Evolutionary conservation across 306 rosid species (phyloP).

Genomic region (Prunus fruticosa): DNA sequence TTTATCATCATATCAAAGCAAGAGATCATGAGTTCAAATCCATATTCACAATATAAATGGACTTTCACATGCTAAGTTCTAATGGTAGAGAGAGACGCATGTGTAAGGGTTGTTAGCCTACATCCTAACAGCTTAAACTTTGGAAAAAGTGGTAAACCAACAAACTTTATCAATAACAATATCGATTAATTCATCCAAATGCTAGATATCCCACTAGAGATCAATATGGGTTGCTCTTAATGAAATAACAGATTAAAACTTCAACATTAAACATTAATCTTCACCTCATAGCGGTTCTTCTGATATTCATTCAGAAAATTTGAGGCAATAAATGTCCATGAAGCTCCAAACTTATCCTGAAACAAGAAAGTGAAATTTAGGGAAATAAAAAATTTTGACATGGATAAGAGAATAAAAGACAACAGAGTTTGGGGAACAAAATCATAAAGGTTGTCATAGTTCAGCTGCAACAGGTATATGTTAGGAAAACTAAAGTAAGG

Average conservation of each 20-base stretch:
- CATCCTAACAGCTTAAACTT: not conserved
- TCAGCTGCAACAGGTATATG: not conserved
- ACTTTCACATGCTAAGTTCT: not conserved
- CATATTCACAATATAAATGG: not conserved
- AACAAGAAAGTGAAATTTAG: conserved; percentile 20
- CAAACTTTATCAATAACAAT: not conserved
- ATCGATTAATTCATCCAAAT: not conserved
- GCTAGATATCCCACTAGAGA: conserved; percentile 13
- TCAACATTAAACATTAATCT: conserved; percentile 10
- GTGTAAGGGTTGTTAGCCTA: not conserved
- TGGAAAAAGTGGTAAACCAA: not conserved
- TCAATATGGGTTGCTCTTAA: not conserved
- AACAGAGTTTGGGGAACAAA: not conserved
- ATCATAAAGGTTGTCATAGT: not conserved
- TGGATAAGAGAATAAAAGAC: conserved; percentile 8
- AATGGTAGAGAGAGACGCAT: not conserved
- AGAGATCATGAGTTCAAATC: not conserved
- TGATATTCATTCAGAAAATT: conserved; percentile 69
- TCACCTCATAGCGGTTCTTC: conserved; percentile 70
- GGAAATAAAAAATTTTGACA: not conserved
- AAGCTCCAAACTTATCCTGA: conserved; percentile 80
- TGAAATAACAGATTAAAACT: not conserved
- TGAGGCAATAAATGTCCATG: conserved; percentile 76
- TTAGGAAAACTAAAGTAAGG: conserved; percentile 11
- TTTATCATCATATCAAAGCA: not conserved